Evolutionary conservation across 495 filamentous ascomycete species (phyloP), one percentile per base, ranked within the genome.

Genomic region (Daldinia vernicosa): DNA sequence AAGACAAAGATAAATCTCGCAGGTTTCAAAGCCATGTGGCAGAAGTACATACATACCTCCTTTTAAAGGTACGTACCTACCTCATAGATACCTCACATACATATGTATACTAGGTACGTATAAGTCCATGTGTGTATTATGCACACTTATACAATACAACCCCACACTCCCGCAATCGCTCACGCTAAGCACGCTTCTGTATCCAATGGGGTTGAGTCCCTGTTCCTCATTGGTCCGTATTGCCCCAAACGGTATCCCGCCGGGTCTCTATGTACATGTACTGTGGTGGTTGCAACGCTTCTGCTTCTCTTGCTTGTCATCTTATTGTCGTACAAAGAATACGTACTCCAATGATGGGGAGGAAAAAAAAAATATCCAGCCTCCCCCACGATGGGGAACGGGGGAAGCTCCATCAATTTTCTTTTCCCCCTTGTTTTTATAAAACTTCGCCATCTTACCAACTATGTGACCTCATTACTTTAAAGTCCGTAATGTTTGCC

Each of bases 241-340:
- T 73, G 60, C 70, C 70, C 54, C 19, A 66, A 66, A 45, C 11
- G 70, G 70, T 37, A 73, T 73, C 57, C 70, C 70, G 70, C 50
- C 60, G 40, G 43, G 56, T 56, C 40, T 68, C 55, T 68, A n/a
- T n/a, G n/a, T n/a, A n/a, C n/a, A n/a, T n/a, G n/a, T n/a, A 35
- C 69, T 64, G 63, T 66, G 19, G 26, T 59, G 33, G 32, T 47
- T 58, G 40, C 56, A 67, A 57, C 58, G 33, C 51, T 60, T 33
- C 45, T 60, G 26, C 50, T 28, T 14, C 24, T 52, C 50, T 26
- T n/a, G 17, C 47, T 26, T 45, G 40, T 19, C 40, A 4, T 45
- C 47, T 30, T 32, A 33, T 55, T n/a, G 30, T 55, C 8, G 28
- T 35, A 32, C 52, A 55, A 19, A 22, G 12, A 32, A 27, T 55